Conservation (phyloP, 1,139 yeast genomes). For the Geotrichum cucujoidarum region DNA sequence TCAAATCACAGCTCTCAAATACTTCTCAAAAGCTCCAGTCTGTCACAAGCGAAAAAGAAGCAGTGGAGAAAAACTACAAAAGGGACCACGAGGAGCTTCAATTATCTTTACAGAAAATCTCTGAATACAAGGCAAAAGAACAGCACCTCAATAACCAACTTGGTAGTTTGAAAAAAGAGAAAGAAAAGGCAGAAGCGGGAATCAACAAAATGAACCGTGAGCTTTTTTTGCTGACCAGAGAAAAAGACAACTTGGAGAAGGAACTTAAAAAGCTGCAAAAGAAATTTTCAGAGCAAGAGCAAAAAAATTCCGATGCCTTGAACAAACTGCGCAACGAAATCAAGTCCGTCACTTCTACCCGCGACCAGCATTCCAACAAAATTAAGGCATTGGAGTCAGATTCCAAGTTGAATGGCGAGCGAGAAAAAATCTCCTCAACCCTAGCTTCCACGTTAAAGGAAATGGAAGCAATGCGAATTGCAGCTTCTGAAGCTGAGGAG, state of each 20-base stretch:
- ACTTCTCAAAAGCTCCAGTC: conserved; percentile 18
- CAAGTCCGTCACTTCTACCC: conserved; percentile 12
- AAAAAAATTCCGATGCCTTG: conserved; percentile 18
- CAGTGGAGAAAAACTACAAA: conserved; percentile 21
- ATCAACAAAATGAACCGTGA: conserved; percentile 89
- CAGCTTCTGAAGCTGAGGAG: conserved; percentile 28
- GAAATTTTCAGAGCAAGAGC: conserved; percentile 26
- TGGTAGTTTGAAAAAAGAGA: conserved; percentile 42
- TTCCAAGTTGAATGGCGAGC: conserved; percentile 14
- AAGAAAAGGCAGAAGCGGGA: conserved; percentile 75
- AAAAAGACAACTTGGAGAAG: conserved; percentile 51
- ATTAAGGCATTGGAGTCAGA: conserved; percentile 18
- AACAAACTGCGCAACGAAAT: conserved; percentile 22
- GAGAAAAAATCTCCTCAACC: conserved; percentile 8
- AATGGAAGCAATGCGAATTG: conserved; percentile 24
- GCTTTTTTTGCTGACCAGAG: conserved; percentile 58
- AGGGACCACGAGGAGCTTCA: conserved; percentile 21
- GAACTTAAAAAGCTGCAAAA: conserved; percentile 36
- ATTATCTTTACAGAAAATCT: conserved; percentile 23
- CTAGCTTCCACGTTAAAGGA: conserved; percentile 20
- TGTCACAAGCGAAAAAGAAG: conserved; percentile 17
- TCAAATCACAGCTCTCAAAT: conserved; percentile 18
- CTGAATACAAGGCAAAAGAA: conserved; percentile 35
- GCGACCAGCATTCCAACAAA: conserved; percentile 19
- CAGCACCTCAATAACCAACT: conserved; percentile 41